phyloP scores from a whole-genome alignment of 2,329 filamentous ascomycete species.

The Cladosporium sp. region DNA sequence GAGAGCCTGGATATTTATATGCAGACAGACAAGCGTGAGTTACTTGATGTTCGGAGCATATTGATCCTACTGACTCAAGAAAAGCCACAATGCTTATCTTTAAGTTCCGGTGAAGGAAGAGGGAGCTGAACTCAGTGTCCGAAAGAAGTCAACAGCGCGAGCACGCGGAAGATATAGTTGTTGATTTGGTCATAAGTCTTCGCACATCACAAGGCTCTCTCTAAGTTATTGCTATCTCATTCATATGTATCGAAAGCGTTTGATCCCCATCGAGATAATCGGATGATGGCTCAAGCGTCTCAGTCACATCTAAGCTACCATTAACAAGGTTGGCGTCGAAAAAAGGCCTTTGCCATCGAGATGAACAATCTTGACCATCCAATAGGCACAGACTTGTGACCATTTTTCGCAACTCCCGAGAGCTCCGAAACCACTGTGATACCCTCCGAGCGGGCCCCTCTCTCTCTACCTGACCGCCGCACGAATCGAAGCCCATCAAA shows the following conservation, averaged over 20 bases:
- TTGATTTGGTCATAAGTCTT: background rate
- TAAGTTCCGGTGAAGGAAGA: background rate
- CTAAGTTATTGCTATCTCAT: too few species aligned
- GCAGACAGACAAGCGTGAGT: background rate
- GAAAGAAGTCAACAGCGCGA: background rate
- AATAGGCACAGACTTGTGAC: background rate
- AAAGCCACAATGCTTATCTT: background rate
- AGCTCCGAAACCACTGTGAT: background rate
- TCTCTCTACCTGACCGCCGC: background rate
- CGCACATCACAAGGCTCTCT: background rate
- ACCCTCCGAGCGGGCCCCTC: background rate
- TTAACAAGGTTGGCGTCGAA: background rate
- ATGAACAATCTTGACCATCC: background rate
- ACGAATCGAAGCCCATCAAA: background rate
- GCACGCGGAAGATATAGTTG: background rate
- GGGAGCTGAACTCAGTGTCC: background rate
- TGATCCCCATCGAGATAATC: background rate
- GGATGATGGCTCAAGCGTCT: background rate
- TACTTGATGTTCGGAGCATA: background rate
- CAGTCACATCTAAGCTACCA: accelerated
- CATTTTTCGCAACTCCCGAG: too few species aligned
- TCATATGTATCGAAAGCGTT: too few species aligned
- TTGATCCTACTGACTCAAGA: background rate
- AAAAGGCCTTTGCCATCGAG: background rate
- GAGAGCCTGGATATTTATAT: background rate